Conservation (phyloP, 225 moss, liverwort and hornwort species). For the Takakia lepidozioides region DNA sequence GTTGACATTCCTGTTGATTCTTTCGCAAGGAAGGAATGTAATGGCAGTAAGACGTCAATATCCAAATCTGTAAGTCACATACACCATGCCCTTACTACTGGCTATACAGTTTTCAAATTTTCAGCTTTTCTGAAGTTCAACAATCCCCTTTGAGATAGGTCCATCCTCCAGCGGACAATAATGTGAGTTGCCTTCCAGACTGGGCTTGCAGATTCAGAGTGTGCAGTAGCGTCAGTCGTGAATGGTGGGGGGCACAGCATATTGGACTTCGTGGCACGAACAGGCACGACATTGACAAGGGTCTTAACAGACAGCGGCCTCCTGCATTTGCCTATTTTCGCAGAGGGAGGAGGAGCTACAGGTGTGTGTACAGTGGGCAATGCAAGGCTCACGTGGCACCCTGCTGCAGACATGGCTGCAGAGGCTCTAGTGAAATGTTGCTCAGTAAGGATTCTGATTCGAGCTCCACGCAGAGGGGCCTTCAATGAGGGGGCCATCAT, state of each 20-base stretch:
- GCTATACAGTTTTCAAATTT: too few species aligned
- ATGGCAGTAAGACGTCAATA: slow-evolving; percentile 3
- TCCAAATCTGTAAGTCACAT: slow-evolving; percentile 13
- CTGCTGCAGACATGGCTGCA: slow-evolving; percentile 12
- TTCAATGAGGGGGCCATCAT: slow-evolving; percentile 64
- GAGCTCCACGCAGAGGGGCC: slow-evolving; percentile 68
- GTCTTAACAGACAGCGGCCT: slow-evolving; percentile 16
- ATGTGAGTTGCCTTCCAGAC: too few species aligned
- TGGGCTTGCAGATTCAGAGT: slow-evolving; percentile 5
- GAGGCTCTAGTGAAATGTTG: slow-evolving; percentile 26
- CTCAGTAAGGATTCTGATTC: slow-evolving; percentile 60
- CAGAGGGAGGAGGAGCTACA: background rate
- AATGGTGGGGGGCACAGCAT: slow-evolving; percentile 8
- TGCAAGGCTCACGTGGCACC: slow-evolving; percentile 8
- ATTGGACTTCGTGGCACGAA: slow-evolving; percentile 44
- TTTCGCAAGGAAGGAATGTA: slow-evolving; percentile 2
- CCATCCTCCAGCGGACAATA: too few species aligned
- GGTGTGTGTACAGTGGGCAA: background rate
- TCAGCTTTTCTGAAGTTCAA: too few species aligned
- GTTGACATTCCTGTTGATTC: slow-evolving; percentile 3
- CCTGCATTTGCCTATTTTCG: slow-evolving; percentile 21
- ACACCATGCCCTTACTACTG: background rate
- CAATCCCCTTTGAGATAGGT: too few species aligned
- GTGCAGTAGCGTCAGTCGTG: slow-evolving; percentile 2
- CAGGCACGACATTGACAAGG: slow-evolving; percentile 15